phyloP scores from a whole-genome alignment of 495 filamentous ascomycete genomes.

The Aspergillus cavernicola region DNA sequence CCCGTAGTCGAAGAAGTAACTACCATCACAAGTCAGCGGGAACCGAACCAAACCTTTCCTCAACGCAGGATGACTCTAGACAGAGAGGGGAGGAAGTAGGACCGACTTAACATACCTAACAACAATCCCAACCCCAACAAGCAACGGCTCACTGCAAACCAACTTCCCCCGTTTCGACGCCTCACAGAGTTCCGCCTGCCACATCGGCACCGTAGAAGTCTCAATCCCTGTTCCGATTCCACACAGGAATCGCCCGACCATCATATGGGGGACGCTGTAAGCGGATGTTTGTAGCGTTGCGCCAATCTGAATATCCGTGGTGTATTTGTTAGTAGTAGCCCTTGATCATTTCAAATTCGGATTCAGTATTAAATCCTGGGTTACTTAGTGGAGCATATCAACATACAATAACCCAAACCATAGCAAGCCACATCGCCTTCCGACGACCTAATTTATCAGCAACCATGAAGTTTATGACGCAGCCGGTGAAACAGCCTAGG shows the following conservation, averaged over 20 bases:
- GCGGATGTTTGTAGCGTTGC: conserved; percentile 43
- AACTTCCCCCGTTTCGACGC: conserved; percentile 39
- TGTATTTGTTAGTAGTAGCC: background rate
- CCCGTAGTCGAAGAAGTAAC: conserved; percentile 50
- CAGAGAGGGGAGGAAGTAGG: no score
- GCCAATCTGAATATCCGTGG: conserved; percentile 27
- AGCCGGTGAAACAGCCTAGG: conserved; percentile 46
- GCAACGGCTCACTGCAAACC: conserved; percentile 44
- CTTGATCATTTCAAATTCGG: no score
- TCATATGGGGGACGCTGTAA: conserved; percentile 40
- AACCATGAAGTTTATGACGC: conserved; percentile 42
- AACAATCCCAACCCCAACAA: conserved; percentile 37
- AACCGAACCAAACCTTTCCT: no score
- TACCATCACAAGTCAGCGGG: background rate
- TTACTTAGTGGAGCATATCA: background rate
- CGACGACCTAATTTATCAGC: conserved; percentile 48
- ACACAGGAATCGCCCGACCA: conserved; percentile 47
- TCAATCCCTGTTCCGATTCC: conserved; percentile 52
- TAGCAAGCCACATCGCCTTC: conserved; percentile 39
- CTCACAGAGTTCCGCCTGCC: conserved; percentile 47
- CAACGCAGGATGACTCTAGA: background rate
- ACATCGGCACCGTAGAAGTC: conserved; percentile 46
- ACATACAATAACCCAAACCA: conserved; percentile 32
- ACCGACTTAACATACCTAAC: conserved; percentile 32
- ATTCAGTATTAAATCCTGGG: no score